These are phyloP conservation scores for Abortiporus biennis DNA, from an alignment of 1,284 basidiomycete species.

Conservation along the genomic window DNA sequence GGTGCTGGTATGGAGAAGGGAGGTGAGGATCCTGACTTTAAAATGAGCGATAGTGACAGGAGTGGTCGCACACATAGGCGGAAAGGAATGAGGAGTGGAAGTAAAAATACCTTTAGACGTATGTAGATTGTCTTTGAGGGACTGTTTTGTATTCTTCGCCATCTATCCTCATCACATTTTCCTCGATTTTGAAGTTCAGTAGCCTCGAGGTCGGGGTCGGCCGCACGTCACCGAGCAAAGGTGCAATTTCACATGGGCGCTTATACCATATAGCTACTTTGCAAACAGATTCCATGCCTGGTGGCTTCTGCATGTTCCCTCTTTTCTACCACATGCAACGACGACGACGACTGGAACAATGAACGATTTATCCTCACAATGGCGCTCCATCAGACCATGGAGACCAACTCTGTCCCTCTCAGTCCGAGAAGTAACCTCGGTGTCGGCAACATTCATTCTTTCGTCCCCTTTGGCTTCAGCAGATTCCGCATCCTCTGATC, in stretches of 20 bases:
- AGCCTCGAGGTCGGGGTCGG: background rate
- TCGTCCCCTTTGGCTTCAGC: slow-evolving; percentile 41
- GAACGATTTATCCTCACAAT: slow-evolving; percentile 27
- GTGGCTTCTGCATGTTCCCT: no score
- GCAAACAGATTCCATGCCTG: no score
- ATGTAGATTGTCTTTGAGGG: slow-evolving; percentile 16
- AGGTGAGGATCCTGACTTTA: slow-evolving; percentile 38
- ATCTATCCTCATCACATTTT: no score
- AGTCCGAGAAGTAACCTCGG: slow-evolving; percentile 74
- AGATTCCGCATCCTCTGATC: slow-evolving; percentile 30
- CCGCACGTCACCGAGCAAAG: background rate
- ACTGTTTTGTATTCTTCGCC: no score
- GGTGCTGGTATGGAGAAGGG: slow-evolving; percentile 85
- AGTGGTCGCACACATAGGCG: slow-evolving; percentile 69
- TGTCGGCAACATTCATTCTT: slow-evolving; percentile 73
- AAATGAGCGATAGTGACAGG: slow-evolving; percentile 51
- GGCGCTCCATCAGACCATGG: slow-evolving; percentile 75
- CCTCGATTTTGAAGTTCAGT: no score
- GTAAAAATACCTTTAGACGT: slow-evolving; percentile 74
- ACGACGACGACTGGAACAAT: slow-evolving; percentile 3
- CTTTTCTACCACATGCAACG: background rate
- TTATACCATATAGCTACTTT: no score
- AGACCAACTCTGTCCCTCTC: slow-evolving; percentile 58
- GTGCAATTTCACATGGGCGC: no score
- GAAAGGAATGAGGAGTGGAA: slow-evolving; percentile 75